Evolutionary conservation across 2,329 filamentous ascomycete genomes (phyloP).

Genomic region (Neopestalotiopsis sp.): DNA sequence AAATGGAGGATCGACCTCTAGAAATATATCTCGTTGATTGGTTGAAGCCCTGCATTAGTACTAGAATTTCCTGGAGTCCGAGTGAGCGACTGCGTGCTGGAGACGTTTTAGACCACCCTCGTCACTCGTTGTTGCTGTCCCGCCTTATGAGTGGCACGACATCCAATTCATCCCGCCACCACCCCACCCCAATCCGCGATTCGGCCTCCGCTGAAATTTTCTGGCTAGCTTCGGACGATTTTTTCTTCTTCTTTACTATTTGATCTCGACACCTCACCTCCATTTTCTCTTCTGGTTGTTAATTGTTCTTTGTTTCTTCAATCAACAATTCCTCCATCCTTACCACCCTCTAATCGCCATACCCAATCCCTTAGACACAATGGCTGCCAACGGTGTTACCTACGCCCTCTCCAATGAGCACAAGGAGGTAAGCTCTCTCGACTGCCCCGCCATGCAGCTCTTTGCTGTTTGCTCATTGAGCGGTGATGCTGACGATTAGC

Average conservation of each 20-base stretch:
- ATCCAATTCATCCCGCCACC: background rate
- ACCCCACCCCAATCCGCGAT: slow-evolving; percentile 7
- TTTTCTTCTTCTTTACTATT: background rate
- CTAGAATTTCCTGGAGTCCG: background rate
- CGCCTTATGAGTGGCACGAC: slow-evolving; percentile 3
- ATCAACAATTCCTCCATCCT: background rate
- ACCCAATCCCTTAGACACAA: slow-evolving; percentile 26
- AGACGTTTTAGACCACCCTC: background rate
- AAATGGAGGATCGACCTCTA: background rate
- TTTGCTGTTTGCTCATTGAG: slow-evolving; percentile 30
- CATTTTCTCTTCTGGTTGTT: background rate
- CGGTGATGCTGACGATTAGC: slow-evolving; percentile 39
- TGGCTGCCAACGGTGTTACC: slow-evolving; percentile 36
- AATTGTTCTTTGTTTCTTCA: background rate
- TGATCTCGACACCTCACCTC: background rate
- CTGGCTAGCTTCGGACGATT: slow-evolving; percentile 13
- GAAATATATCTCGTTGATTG: background rate
- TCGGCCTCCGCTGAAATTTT: slow-evolving; percentile 9
- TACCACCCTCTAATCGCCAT: background rate
- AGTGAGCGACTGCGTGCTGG: background rate
- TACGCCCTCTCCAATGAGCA: slow-evolving; percentile 43
- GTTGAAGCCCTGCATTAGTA: background rate
- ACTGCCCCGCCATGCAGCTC: slow-evolving; percentile 7
- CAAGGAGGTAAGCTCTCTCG: slow-evolving; percentile 36
- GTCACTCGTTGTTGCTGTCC: background rate